Conservation (phyloP, 306 rosid genomes). For the Gillenia trifoliata region DNA sequence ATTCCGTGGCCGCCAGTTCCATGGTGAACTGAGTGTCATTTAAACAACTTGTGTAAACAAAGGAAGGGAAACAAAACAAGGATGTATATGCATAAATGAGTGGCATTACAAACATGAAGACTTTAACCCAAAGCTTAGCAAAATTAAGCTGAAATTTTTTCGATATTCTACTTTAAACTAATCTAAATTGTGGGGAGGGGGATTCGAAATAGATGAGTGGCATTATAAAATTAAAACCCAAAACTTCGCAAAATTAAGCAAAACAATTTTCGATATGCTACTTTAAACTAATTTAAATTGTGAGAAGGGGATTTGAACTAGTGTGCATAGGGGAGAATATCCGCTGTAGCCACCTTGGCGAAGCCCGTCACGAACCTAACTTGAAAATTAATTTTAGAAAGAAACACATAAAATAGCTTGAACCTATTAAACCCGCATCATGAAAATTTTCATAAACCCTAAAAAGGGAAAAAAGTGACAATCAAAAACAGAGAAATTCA, state of each 20-base stretch:
- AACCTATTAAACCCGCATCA: not conserved
- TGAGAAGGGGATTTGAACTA: too few relatives aligned
- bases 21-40: slow-evolving; percentile 61
- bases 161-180: too few relatives aligned
- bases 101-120: not conserved
- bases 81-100: not conserved
- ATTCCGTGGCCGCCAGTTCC: slow-evolving; percentile 76
- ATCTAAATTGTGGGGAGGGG: too few relatives aligned
- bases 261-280: too few relatives aligned
- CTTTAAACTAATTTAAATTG: too few relatives aligned
- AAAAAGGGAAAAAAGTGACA: not conserved
- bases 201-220: too few relatives aligned
- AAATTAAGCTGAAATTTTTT: too few relatives aligned
- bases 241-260: not conserved
- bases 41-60: slow-evolving; percentile 27
- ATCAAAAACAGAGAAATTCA: not conserved
- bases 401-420: not conserved
- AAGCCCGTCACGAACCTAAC: not conserved
- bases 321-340: too few relatives aligned
- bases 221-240: not conserved
- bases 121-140: not conserved
- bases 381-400: not conserved
- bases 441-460: not conserved
- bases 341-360: too few relatives aligned
- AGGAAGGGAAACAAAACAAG: slow-evolving; percentile 5